Evolutionary conservation across 1,284 basidiomycete species (phyloP).

Genomic region (Thecaphora thlaspeos): DNA sequence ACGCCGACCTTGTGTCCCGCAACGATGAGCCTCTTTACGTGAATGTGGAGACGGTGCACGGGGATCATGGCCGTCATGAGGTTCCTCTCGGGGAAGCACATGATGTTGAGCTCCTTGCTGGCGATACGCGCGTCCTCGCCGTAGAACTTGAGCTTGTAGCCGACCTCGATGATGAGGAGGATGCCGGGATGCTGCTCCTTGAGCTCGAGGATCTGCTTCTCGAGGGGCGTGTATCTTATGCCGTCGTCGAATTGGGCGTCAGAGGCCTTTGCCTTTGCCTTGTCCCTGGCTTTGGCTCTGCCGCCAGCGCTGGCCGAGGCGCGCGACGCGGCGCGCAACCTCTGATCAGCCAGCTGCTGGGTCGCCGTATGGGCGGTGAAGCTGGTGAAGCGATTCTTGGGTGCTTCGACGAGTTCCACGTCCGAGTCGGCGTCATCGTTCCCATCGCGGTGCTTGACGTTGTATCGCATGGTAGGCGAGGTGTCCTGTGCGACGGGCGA

Average conservation of each 20-base stretch:
- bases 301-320: no score
- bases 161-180: conserved; percentile 74
- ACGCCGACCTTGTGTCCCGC: conserved; percentile 83
- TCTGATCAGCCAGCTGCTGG: no score
- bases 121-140: conserved; percentile 87
- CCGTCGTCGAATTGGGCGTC: background rate
- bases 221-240: conserved; percentile 60
- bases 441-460: no score
- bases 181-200: conserved; percentile 66
- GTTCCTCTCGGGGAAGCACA: conserved; percentile 72
- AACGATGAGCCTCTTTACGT: conserved; percentile 77
- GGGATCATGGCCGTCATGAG: conserved; percentile 82
- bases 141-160: conserved; percentile 68
- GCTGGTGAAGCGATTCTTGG: background rate
- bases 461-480: no score
- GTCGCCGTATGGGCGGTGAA: background rate
- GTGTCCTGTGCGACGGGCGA: no score
- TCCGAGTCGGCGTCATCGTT: no score
- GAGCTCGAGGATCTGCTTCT: conserved; percentile 52
- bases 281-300: no score
- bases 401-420: no score
- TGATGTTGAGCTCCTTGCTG: conserved; percentile 75
- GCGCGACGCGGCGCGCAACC: no score
- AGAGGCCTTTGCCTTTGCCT: no score
- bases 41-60: conserved; percentile 74